Evolutionary conservation across 345 rosid species (phyloP), one percentile per base, ranked within the genome.

Genomic region (Heritiera littoralis): DNA sequence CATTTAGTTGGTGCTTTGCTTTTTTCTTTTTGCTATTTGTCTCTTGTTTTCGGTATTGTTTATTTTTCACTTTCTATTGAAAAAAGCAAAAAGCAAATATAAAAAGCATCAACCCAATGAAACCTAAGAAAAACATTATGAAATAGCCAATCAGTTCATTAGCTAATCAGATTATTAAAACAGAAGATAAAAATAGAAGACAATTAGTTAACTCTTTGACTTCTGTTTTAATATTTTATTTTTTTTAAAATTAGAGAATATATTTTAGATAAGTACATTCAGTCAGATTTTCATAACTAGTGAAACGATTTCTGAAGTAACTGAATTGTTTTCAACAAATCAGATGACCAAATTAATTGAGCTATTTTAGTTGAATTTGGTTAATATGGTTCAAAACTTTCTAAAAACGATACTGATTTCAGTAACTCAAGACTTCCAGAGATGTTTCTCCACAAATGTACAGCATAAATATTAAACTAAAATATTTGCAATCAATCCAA

Each of bases 371-470:
- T 6, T 32, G 8, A 59, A 20, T 63, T 32, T 64, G 67, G 40
- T 30, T 63, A 64, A 63, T 28, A 28, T 61, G 38, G 66, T 30
- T 60, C 13, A 61, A 30, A 30, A 13, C 41, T 61, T 60, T 32
- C 66, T 9, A 7, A 7, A 58, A 20, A 58, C 61, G 30, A 61
- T 12, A 30, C 17, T 30, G 18, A 0, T 61, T 32, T 41, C 71
- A 72, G 66, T 9, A 14, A 66, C 64, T 59, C 69, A 72, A 72
- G 52, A 79, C 45, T 32, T 8, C 69, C 10, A 74, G 51, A 71
- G 48, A 65, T 51, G 64, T 64, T 66, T 66, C 35, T 45, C 46
- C 58, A 11, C 28, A 7, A 13, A 63, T 13, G 67, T 13, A 63
- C 43, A 30, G 5, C 66, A 61, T 30, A 32, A 41, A 55, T 28